Percentiles rank a stretch among this genome's conserved stretches.
phyloP scores from a whole-genome alignment of 2,329 filamentous ascomycete genomes.

The Hypoxylon sp. region DNA sequence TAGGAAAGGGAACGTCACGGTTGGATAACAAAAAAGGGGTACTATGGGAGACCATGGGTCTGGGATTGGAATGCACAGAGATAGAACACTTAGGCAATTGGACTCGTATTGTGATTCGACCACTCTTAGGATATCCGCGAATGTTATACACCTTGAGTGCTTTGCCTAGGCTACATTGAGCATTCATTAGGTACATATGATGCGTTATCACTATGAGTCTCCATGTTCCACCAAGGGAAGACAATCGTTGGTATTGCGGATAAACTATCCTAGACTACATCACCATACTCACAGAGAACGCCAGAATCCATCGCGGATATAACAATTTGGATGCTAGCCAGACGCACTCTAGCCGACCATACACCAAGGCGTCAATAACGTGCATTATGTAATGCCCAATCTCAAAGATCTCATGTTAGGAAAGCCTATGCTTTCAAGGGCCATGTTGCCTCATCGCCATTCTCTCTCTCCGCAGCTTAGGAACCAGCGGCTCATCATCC shows the following conservation, averaged over 20 bases:
- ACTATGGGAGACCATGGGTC: too few relatives aligned
- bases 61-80: too few relatives aligned
- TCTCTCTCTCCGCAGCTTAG: slow-evolving; percentile 4
- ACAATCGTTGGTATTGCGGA: background rate
- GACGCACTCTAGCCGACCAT: background rate
- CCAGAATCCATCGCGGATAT: background rate
- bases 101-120: too few relatives aligned
- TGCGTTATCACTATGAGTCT: too few relatives aligned
- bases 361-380: background rate
- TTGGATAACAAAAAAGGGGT: too few relatives aligned
- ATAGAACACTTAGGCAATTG: too few relatives aligned
- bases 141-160: background rate
- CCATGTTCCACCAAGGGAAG: background rate
- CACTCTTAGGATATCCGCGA: background rate
- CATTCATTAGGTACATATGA: background rate
- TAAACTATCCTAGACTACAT: background rate
- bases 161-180: background rate
- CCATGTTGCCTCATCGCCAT: background rate
- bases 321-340: background rate
- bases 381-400: background rate
- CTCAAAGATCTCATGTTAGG: background rate
- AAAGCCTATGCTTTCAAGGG: background rate
- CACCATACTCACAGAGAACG: background rate
- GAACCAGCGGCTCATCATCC: slow-evolving; percentile 19
- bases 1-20: too few relatives aligned